These are phyloP conservation scores for Candida multigemmis DNA, from an alignment of 805 yeast species.

Conservation along the genomic window DNA sequence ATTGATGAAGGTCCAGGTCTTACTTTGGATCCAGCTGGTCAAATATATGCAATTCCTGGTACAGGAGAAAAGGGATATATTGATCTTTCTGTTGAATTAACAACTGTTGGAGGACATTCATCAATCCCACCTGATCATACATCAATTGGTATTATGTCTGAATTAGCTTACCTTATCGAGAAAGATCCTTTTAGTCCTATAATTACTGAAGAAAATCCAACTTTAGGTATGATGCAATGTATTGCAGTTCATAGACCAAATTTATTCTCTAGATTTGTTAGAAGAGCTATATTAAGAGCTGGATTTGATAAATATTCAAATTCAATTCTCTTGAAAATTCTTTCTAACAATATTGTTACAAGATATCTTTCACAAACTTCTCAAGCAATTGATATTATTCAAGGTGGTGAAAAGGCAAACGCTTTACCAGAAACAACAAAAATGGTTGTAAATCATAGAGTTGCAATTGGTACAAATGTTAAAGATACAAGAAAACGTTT, in stretches of 20 bases:
- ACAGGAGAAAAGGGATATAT: slow-evolving; percentile 43
- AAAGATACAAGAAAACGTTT: slow-evolving; percentile 13
- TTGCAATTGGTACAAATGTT: slow-evolving; percentile 20
- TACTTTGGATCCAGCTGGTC: slow-evolving; percentile 33
- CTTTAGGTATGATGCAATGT: slow-evolving; percentile 50
- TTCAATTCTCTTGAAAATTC: slow-evolving; percentile 4
- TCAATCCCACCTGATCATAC: slow-evolving; percentile 80
- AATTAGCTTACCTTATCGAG: slow-evolving; percentile 50
- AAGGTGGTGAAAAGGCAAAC: slow-evolving; percentile 30
- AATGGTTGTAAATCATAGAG: slow-evolving; percentile 24
- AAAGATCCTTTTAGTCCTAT: slow-evolving; percentile 40
- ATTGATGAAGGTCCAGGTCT: slow-evolving; percentile 60
- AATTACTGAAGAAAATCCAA: slow-evolving; percentile 50
- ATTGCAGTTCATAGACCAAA: slow-evolving; percentile 41
- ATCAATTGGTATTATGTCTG: slow-evolving; percentile 63
- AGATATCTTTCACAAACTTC: slow-evolving; percentile 21
- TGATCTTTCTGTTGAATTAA: slow-evolving; percentile 34
- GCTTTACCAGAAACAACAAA: slow-evolving; percentile 28
- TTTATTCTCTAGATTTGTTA: slow-evolving; percentile 10
- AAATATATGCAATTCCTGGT: slow-evolving; percentile 42
- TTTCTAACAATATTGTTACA: slow-evolving; percentile 16
- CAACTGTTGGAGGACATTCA: slow-evolving; percentile 72
- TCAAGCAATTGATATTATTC: slow-evolving; percentile 22
- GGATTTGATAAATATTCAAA: slow-evolving; percentile 18
- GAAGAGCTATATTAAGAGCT: slow-evolving; percentile 25